phyloP scores from a whole-genome alignment of 2,329 filamentous ascomycete species.

The Aspergillus carbonarius region DNA sequence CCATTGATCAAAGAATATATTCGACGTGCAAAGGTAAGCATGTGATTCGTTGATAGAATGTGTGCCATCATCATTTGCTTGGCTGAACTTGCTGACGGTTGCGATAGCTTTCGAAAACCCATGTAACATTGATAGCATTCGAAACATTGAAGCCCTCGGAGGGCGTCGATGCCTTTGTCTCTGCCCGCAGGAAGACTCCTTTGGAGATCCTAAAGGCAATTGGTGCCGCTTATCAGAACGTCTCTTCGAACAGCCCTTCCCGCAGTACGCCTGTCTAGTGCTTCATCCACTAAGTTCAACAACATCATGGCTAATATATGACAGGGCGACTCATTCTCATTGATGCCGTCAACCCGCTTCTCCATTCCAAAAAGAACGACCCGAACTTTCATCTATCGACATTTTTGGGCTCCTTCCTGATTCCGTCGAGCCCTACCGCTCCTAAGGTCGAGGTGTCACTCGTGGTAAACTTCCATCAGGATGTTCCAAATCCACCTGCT shows the following conservation, averaged over 20 bases:
- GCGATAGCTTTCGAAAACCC: slow-evolving; percentile 55
- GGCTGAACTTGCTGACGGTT: not conserved
- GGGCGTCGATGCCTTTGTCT: slow-evolving; percentile 67
- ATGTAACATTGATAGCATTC: slow-evolving; percentile 75
- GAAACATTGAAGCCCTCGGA: slow-evolving; percentile 66
- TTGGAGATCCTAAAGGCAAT: slow-evolving; percentile 61
- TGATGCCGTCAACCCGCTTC: slow-evolving; percentile 73
- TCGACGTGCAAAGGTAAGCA: slow-evolving; percentile 65
- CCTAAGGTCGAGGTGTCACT: slow-evolving; percentile 59
- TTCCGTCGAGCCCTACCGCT: slow-evolving; percentile 45
- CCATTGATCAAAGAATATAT: slow-evolving; percentile 73
- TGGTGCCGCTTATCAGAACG: slow-evolving; percentile 36
- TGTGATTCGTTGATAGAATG: slow-evolving; percentile 12
- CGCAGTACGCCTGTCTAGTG: slow-evolving; percentile 27
- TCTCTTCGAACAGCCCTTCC: slow-evolving; percentile 18
- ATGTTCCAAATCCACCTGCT: slow-evolving; percentile 62
- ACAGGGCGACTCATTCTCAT: slow-evolving; percentile 73
- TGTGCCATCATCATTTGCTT: no score
- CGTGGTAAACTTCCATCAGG: slow-evolving; percentile 77
- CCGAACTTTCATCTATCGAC: slow-evolving; percentile 59
- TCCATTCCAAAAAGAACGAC: slow-evolving; percentile 38
- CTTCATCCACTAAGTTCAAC: not conserved
- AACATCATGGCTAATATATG: slow-evolving; percentile 8
- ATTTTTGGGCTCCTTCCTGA: slow-evolving; percentile 69
- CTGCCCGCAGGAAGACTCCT: slow-evolving; percentile 60